Evolutionary conservation across 1,284 basidiomycete species (phyloP).

Genomic region (Schizopora paradoxa): DNA sequence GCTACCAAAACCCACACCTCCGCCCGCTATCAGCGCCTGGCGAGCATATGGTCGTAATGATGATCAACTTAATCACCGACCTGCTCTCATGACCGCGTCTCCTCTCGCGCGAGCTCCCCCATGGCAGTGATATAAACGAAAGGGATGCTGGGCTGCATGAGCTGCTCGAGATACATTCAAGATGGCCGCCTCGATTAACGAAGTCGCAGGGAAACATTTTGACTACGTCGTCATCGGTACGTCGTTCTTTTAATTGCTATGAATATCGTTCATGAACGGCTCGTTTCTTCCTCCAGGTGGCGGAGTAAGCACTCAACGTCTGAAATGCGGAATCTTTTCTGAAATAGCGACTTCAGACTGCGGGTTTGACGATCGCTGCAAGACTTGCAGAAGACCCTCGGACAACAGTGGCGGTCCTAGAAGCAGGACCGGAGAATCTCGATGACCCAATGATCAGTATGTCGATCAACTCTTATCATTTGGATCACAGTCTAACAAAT

Average conservation of each 20-base stretch:
- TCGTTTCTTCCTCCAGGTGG: not conserved
- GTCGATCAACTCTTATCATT: not conserved
- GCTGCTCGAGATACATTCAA: no score
- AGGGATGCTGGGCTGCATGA: no score
- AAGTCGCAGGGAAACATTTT: not conserved
- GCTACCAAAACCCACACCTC: no score
- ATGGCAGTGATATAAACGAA: no score
- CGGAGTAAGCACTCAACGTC: not conserved
- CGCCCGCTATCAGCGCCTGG: no score
- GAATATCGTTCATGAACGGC: not conserved
- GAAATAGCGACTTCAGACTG: slow-evolving; percentile 18
- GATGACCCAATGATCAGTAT: slow-evolving; percentile 1
- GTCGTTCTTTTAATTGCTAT: not conserved
- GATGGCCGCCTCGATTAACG: not conserved
- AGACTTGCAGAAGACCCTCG: slow-evolving; percentile 33
- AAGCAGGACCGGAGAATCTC: slow-evolving; percentile 13
- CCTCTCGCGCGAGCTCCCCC: no score
- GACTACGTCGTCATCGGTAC: not conserved
- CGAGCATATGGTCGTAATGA: no score
- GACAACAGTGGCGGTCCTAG: slow-evolving; percentile 20
- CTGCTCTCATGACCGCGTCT: no score
- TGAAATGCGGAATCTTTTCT: not conserved
- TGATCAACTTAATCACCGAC: no score
- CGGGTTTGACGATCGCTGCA: slow-evolving; percentile 35
- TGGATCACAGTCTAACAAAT: not conserved